Percentiles rank a stretch among this genome's conserved stretches.
phyloP scores from a whole-genome alignment of 495 filamentous ascomycete species.

The Penicillium canariense region DNA sequence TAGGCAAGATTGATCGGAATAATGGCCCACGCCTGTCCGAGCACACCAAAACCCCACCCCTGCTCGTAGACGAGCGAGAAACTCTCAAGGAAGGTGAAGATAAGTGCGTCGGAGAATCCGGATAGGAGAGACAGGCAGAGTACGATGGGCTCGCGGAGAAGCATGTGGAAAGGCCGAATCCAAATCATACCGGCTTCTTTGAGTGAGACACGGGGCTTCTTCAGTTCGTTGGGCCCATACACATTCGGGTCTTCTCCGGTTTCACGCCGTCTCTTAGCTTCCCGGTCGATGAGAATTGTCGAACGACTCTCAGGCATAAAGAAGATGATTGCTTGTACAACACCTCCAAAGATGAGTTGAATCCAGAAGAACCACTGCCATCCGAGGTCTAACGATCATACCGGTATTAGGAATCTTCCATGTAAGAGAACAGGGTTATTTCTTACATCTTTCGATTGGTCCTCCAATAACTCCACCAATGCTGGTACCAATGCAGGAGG shows the following conservation, averaged over 20 bases:
- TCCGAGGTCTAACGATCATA: conserved; percentile 28
- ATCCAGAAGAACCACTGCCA: conserved; percentile 84
- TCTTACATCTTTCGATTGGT: conserved; percentile 58
- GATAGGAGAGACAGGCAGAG: conserved; percentile 65
- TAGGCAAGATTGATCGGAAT: conserved; percentile 64
- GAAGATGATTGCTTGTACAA: conserved; percentile 60
- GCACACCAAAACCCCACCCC: conserved; percentile 56
- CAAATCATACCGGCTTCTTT: conserved; percentile 59
- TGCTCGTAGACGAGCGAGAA: conserved; percentile 61
- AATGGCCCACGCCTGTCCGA: conserved; percentile 53
- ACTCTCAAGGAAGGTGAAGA: conserved; percentile 73
- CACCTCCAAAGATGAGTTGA: conserved; percentile 69
- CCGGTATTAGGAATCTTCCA: background rate
- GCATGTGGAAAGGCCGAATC: conserved; percentile 72
- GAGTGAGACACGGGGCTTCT: conserved; percentile 47
- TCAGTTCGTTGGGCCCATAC: conserved; percentile 63
- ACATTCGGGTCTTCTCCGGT: conserved; percentile 52
- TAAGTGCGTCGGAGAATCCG: conserved; percentile 73
- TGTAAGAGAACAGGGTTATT: background rate
- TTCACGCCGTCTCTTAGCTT: conserved; percentile 61
- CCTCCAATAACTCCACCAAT: conserved; percentile 78
- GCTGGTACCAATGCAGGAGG: conserved; percentile 69
- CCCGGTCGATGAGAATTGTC: conserved; percentile 62
- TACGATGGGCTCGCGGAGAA: conserved; percentile 71
- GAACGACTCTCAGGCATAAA: conserved; percentile 67